Base-by-base conservation (phyloP, 2,329 filamentous ascomycete species). In the Rasamsonia emersonii region DNA sequence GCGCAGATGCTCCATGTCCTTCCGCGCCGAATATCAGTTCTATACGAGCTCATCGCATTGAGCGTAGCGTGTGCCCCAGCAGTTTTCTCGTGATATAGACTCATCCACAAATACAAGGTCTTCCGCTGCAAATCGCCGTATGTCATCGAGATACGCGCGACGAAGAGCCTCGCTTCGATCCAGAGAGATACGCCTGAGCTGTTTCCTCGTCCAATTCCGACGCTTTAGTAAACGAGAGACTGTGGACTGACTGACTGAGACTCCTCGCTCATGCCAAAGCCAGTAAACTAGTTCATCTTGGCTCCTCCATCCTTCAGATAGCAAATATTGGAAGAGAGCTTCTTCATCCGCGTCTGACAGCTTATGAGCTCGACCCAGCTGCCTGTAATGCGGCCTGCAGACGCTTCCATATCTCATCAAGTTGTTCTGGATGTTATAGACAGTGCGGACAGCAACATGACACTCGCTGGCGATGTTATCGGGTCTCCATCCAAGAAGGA, bases 31-130 rank as follows among this genome's bases (percentile, higher is more conserved):
- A 18, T 15, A 9, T 10, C 18, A 18, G 14, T 16, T 5, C 9
- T 18, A 18, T 15, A 15, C 28, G 28, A n/a, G 28, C 14, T 25
- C 14, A 9, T 20, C 20, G 11, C 26, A 13, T 4, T 5, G 33
- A 8, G 33, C 25, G 19, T 36, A 38, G 14, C 14, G 24, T 31
- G 26, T 14, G 33, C 6, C 36, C 25, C 37, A 11, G 33, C 32
- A 16, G 36, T 31, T 24, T 36, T 36, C 24, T 38, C 33, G 27
- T 38, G 31, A 38, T 24, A 38, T 38, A 15, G 36, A 38, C 28
- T 38, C 26, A 30, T 37, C 33, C 9, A 38, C 11, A 24, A 37
- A 37, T 10, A 37, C 17, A 5, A 35, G 5, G 33, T 37, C 18
- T 15, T 36, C 31, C 11, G 20, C 34, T 27, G 19, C 20, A 36